These are phyloP conservation scores for Ustilago nuda DNA, from an alignment of 1,284 basidiomycete species.

Conservation along the genomic window DNA sequence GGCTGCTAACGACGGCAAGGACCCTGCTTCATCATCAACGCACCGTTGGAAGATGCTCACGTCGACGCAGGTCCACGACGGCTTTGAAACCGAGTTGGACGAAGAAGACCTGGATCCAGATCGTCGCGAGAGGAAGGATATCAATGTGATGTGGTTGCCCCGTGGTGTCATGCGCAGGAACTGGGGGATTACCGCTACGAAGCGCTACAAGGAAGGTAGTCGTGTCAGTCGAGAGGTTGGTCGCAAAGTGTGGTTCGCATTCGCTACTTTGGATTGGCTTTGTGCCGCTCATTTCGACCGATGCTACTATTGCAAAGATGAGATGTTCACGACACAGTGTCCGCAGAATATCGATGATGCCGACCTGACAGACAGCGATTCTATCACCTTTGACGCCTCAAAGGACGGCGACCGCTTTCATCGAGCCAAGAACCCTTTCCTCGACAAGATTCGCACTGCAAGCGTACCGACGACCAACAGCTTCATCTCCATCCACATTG, in stretches of 20 bases:
- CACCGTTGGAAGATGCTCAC: conserved; percentile 48
- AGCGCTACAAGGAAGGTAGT: conserved; percentile 44
- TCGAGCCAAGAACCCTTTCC: conserved; percentile 18
- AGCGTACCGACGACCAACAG: conserved; percentile 51
- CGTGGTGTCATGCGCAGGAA: conserved; percentile 22
- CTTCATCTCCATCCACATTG: conserved; percentile 51
- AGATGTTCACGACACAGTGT: conserved; percentile 52
- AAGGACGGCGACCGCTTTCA: conserved; percentile 21
- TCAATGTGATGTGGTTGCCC: conserved; percentile 48
- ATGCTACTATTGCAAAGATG: conserved; percentile 43
- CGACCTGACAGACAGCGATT: conserved; percentile 40
- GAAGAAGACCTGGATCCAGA: conserved; percentile 43
- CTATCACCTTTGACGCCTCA: background rate
- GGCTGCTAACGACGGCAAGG: conserved; percentile 18
- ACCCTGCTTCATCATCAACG: conserved; percentile 6
- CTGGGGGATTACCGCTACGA: conserved; percentile 29
- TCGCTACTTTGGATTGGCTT: conserved; percentile 47
- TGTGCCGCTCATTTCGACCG: conserved; percentile 43
- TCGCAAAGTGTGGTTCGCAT: conserved; percentile 52
- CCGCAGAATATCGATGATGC: conserved; percentile 61
- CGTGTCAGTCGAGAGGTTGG: conserved; percentile 38
- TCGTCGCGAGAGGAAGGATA: conserved; percentile 29
- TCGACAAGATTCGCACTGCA: conserved; percentile 29
- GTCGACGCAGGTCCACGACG: conserved; percentile 36
- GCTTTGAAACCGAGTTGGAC: conserved; percentile 42